A percentile compares a stretch with the other conserved stretches of the same genome.
Evolutionary conservation across 495 filamentous ascomycete genomes (phyloP).

Genomic region (Penicillium silybi): DNA sequence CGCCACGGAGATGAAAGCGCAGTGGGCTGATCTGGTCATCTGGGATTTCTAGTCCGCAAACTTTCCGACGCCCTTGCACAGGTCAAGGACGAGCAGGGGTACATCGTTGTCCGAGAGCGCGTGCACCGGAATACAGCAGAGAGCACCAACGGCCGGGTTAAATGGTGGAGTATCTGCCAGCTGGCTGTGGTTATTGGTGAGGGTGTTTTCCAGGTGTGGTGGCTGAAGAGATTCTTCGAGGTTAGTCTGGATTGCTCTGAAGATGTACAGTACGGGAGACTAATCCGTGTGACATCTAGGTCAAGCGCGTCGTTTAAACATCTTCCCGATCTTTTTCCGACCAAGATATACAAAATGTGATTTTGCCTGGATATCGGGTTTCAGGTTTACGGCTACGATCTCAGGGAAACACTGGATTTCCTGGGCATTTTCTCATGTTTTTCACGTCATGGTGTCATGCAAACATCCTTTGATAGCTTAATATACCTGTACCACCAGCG

Average conservation of each 20-base stretch:
- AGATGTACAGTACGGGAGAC: background rate
- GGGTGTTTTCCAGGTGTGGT: constrained; percentile 98
- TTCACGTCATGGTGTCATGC: constrained; percentile 22
- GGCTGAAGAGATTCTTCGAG: constrained; percentile 98
- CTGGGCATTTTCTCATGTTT: constrained; percentile 10
- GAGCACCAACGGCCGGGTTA: constrained; percentile 94
- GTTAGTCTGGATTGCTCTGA: constrained; percentile 40
- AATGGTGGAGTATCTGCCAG: constrained; percentile 99
- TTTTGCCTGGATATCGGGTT: background rate
- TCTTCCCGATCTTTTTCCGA: constrained; percentile 3
- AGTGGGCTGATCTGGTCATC: constrained; percentile 7
- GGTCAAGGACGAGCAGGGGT: constrained; percentile 96
- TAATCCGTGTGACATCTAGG: constrained; percentile 19
- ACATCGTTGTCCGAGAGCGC: constrained; percentile 92
- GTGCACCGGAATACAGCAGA: constrained; percentile 97
- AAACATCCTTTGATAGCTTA: constrained; percentile 20
- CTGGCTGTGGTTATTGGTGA: constrained; percentile 84
- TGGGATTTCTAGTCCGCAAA: constrained; percentile 59
- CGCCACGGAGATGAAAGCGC: background rate
- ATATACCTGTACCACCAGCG: constrained; percentile 23
- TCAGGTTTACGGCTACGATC: background rate
- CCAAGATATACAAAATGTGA: constrained; percentile 11
- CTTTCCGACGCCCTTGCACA: constrained; percentile 82
- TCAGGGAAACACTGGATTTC: background rate
- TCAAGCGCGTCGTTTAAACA: constrained; percentile 43